Evolutionary conservation across 2,329 filamentous ascomycete genomes (phyloP), one percentile per base, ranked within the genome.

Genomic region (Curvularia spicifera): DNA sequence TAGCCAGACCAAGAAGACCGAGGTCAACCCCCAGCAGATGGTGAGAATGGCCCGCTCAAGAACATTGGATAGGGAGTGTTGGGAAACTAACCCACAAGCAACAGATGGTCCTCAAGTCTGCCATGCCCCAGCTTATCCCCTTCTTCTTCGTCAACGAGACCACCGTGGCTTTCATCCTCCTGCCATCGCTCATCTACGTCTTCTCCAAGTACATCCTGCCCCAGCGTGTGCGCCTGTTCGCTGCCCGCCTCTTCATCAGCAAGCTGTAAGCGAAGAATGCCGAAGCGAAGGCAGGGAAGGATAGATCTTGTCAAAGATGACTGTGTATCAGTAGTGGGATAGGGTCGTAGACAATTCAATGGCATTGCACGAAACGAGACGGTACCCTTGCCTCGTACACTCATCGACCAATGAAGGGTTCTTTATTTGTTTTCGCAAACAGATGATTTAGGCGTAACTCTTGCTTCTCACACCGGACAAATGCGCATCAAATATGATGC

Each of bases 81-180:
- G 26, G 35, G 29, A 51, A 22, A 57, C 70, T 72, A 68, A 70
- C 56, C n/a, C 40, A 40, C 24, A 22, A 39, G 42, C 13, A 15
- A 53, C 57, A 78, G 77, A 75, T 67, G 13, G 64, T 77, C 53
- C 75, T 79, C 66, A 74, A 76, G 70, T 77, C 77, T 61, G 77
- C 76, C 60, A 79, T 79, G 77, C 77, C 77, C 59, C 77, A 79
- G 71, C 77, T 79, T 59, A 73, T 79, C 48, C 77, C 77, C 64
- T 79, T 79, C 74, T 79, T 78, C 74, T 78, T 78, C 73, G 76
- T 79, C 69, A 79, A 79, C 72, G 77, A 79, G 75, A 76, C 72
- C 59, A 77, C 74, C 61, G 67, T 74, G 63, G 77, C 76, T 46
- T 79, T 79, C 65, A 66, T 79, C 69, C 67, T 77, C 56, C 68